Evolutionary conservation across 805 yeast species (phyloP), one percentile per base, ranked within the genome.

Genomic region (Nakazawaea ishiwadae): DNA sequence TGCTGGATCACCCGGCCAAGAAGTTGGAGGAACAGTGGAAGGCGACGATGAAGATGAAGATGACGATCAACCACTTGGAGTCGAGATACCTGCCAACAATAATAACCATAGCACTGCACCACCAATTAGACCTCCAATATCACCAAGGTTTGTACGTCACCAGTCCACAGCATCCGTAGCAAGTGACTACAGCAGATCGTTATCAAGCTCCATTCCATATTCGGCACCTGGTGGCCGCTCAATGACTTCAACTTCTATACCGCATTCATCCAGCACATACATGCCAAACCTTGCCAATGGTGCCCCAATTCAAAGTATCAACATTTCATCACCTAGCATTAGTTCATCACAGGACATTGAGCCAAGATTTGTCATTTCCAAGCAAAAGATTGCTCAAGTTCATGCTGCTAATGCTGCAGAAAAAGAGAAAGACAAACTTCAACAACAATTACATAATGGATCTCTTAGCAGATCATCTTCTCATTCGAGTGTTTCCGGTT

Each of bases 321-420:
- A 79, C 45, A 77, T 84, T 42, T 79, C 79, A 40, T 82, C 90
- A 0, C 93, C 93, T 3, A 75, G 71, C 39, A 84, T 84, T 5
- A 59, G 76, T 5, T 55, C 66, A 31, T 62, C 77, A 15, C 66
- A 71, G 12, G 71, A 79, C 24, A 79, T 89, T n/a, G 96, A 88
- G 55, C 84, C 95, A 12, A 71, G 96, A 32, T 88, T 89, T 55
- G 79, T 89, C 37, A 83, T 89, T 30, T 84, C 95, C 9, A 79
- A 86, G 52, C 93, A 83, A 46, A 75, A 84, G 40, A 77, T 81
- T 18, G 80, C 71, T 34, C 79, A 66, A 48, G 74, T 68, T 15
- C 77, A 71, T 50, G 75, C 73, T 23, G 73, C 72, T 14, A 51
- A 59, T 51, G 68, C 48, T 20, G 62, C 53, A 1, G 56, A 53